Percentiles rank a stretch among this genome's conserved stretches.
Evolutionary conservation across 2,329 filamentous ascomycete genomes (phyloP).

Genomic region (Incumbomyces delicatus): DNA sequence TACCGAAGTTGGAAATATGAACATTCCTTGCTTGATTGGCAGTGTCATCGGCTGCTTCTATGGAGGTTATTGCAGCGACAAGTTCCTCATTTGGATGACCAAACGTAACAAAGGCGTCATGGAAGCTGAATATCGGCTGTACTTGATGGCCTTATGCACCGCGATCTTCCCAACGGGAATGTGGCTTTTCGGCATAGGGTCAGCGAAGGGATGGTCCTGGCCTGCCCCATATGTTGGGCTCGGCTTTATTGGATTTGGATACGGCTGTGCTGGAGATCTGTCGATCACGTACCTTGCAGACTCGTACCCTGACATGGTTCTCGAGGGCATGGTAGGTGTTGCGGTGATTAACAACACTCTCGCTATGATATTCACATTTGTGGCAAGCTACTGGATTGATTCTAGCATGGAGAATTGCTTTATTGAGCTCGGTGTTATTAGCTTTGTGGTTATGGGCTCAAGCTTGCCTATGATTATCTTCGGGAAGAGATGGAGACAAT

Average conservation of each 20-base stretch:
- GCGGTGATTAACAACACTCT: constrained; percentile 49
- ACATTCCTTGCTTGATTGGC: constrained; percentile 45
- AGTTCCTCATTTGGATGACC: constrained; percentile 47
- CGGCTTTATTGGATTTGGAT: constrained; percentile 50
- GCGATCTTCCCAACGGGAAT: constrained; percentile 43
- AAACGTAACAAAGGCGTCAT: constrained; percentile 44
- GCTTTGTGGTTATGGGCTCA: constrained; percentile 42
- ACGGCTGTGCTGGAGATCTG: constrained; percentile 49
- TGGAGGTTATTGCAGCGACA: constrained; percentile 48
- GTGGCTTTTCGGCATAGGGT: constrained; percentile 45
- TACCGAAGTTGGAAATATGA: constrained; percentile 48
- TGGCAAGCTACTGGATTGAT: constrained; percentile 41
- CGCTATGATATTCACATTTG: constrained; percentile 47
- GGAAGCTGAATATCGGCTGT: constrained; percentile 47
- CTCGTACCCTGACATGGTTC: constrained; percentile 47
- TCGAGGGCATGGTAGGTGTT: constrained; percentile 51
- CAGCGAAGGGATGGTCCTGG: constrained; percentile 43
- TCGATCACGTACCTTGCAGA: constrained; percentile 47
- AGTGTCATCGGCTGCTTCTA: constrained; percentile 19
- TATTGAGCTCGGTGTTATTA: constrained; percentile 43
- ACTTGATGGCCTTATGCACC: constrained; percentile 42
- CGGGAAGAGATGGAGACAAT: constrained; percentile 41
- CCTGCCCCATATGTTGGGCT: constrained; percentile 46
- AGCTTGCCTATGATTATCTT: constrained; percentile 47
- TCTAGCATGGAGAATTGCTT: constrained; percentile 39